Base-by-base conservation (phyloP, 352 stramenopile genomes). In the Pythium aphanidermatum region DNA sequence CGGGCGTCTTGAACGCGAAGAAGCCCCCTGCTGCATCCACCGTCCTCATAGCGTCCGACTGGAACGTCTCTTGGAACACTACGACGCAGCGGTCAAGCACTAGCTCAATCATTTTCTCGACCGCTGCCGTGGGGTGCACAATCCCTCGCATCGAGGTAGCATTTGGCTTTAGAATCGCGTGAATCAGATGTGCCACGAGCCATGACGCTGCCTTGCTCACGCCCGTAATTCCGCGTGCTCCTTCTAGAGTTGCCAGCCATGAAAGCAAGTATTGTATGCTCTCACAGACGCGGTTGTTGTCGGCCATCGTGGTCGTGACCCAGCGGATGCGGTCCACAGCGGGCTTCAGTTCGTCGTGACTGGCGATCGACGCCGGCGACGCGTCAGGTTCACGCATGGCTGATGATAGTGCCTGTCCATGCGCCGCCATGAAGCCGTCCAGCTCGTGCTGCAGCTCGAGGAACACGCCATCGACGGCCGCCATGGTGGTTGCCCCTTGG, bases 361-460 rank as follows among this genome's bases (percentile, higher is more conserved):
- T 19, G 2, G 32, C 29, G 37, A 58, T 48, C 36, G 6, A n/a
- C 20, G 34, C 26, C 17, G 19, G 13, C 8, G 35, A 34, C 20
- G 39, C 30, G n/a, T n/a, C n/a, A n/a, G n/a, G n/a, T 27, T 46
- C 53, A 26, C 38, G 38, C 14, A 42, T 25, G 32, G 38, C 21
- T 32, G 28, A 46, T 53, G 21, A 5, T 16, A 36, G 45, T 5
- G 13, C 11, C 4, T 63, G 19, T 8, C 46, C 60, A 31, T 86
- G 58, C 0, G 63, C 64, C 3, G 71, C 63, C 35, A 86, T 62
- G 47, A 88, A 75, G 1, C 56, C 74, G 30, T 87, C 63, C 29
- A 91, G 39, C 45, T 82, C 65, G 7, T 67, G 65, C 51, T 80
- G 56, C 6, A 91, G 46, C 57, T 87, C 75, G 4, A 46, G 52